phyloP scores from a whole-genome alignment of 306 rosid species.

The Cicer yamashitae region DNA sequence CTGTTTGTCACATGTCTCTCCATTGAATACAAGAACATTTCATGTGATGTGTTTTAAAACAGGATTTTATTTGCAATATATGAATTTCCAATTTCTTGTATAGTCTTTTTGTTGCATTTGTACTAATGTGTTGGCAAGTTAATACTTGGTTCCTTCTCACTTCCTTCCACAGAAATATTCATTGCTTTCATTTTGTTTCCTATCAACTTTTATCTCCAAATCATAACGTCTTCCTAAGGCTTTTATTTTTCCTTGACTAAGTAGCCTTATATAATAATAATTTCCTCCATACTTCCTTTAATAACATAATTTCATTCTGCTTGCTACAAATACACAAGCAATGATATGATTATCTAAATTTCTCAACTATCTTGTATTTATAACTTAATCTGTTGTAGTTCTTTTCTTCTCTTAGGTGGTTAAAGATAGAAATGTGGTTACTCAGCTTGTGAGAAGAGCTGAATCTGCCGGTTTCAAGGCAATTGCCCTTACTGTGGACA shows the following conservation, averaged over 20 bases:
- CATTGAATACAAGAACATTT: background rate
- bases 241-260: slow-evolving; percentile 26
- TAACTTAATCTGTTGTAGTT: slow-evolving; percentile 22
- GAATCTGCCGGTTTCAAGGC: slow-evolving; percentile 99
- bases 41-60: background rate
- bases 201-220: background rate
- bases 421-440: slow-evolving; percentile 49
- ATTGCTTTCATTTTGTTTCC: slow-evolving; percentile 9
- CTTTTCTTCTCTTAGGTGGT: slow-evolving; percentile 56
- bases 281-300: slow-evolving; percentile 23
- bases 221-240: background rate
- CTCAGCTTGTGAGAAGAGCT: slow-evolving; percentile 64
- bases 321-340: slow-evolving; percentile 20
- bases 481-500: slow-evolving; percentile 93
- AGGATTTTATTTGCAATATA: slow-evolving; percentile 2
- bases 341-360: slow-evolving; percentile 6
- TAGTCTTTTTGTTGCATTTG: background rate
- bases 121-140: background rate
- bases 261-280: background rate
- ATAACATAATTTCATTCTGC: background rate
- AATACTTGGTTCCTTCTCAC: slow-evolving; percentile 31
- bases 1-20: slow-evolving; percentile 1
- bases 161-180: slow-evolving; percentile 2
- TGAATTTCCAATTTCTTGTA: background rate
- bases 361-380: slow-evolving; percentile 4